A percentile compares a stretch with the other conserved stretches of the same genome.
Conservation (phyloP, 345 rosid species). For the Citrus reticulata region DNA sequence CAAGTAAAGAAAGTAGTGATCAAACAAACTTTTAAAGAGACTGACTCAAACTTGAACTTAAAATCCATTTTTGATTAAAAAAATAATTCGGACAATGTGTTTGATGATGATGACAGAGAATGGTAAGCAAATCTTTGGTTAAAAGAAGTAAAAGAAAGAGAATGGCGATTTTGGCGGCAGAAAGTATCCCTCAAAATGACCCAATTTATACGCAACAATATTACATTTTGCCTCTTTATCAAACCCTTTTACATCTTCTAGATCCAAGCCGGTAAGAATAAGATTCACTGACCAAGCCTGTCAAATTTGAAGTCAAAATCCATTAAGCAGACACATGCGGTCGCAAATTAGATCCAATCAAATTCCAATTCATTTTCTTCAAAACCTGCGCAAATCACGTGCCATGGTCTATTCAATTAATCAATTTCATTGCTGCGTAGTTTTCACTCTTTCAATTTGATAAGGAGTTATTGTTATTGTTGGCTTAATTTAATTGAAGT, state of each 20-base stretch:
- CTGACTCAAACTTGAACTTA: not conserved
- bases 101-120: not conserved
- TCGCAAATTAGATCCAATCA: not conserved
- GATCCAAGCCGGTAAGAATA: conserved; percentile 36
- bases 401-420: not conserved
- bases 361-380: not conserved
- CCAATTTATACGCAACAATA: conserved; percentile 25
- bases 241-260: conserved; percentile 1
- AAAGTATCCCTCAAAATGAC: conserved; percentile 9
- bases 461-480: not conserved
- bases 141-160: not conserved
- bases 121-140: conserved; percentile 4
- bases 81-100: too few relatives aligned
- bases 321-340: too few relatives aligned
- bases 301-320: conserved; percentile 35
- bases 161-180: conserved; percentile 30
- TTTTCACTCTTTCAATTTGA: not conserved
- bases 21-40: not conserved
- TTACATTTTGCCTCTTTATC: conserved; percentile 4
- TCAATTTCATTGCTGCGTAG: not conserved
- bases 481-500: not conserved
- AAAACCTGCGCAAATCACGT: not conserved
- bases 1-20: not conserved
- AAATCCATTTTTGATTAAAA: not conserved
- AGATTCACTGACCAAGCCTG: conserved; percentile 41